These are phyloP conservation scores for Leccinum pellstonianum DNA, from an alignment of 768 basidiomycete genomes.

Conservation along the genomic window DNA sequence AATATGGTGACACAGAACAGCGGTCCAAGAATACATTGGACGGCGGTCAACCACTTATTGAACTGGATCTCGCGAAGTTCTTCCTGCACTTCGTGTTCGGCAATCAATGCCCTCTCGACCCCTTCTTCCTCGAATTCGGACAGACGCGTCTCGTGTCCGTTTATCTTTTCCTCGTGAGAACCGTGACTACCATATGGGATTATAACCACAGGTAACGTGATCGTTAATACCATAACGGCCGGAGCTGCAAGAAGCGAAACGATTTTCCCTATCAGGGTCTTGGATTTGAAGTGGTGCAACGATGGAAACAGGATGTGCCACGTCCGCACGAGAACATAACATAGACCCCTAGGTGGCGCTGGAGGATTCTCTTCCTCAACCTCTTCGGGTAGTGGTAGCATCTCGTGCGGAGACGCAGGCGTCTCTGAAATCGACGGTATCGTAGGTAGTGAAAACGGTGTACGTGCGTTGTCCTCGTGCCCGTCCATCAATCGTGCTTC, in stretches of 20 bases:
- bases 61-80: constrained; percentile 64
- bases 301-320: constrained; percentile 82
- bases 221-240: constrained; percentile 78
- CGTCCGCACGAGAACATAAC: constrained; percentile 38
- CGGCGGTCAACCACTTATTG: constrained; percentile 82
- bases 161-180: constrained; percentile 26
- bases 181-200: constrained; percentile 43
- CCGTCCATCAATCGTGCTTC: constrained; percentile 7
- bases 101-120: constrained; percentile 63
- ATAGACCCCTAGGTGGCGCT: constrained; percentile 39
- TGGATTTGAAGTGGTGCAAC: constrained; percentile 66
- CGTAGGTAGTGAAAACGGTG: constrained; percentile 29
- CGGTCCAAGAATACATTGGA: constrained; percentile 82
- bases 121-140: constrained; percentile 78
- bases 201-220: constrained; percentile 90
- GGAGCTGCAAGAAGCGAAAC: constrained; percentile 83
- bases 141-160: constrained; percentile 44
- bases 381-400: constrained; percentile 40
- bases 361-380: constrained; percentile 43
- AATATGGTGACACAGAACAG: constrained; percentile 71
- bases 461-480: constrained; percentile 9
- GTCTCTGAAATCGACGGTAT: constrained; percentile 60
- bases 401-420: constrained; percentile 44
- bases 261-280: constrained; percentile 68
- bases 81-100: constrained; percentile 71